A percentile compares a stretch with the other conserved stretches of the same genome.
These are phyloP conservation scores for Asclepias syriaca DNA, from an alignment of 257 asterid species.

Conservation along the genomic window DNA sequence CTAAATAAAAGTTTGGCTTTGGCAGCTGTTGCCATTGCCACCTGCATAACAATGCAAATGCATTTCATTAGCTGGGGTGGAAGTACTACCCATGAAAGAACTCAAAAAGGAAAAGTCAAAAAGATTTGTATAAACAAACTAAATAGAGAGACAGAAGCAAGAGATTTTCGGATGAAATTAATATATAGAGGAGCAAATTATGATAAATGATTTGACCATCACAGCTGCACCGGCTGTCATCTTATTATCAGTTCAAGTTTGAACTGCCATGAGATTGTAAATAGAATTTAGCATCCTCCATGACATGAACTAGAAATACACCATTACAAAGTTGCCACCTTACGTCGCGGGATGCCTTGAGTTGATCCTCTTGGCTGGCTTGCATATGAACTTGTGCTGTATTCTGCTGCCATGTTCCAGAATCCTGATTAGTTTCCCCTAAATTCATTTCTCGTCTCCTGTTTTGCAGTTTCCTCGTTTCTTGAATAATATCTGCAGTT, in stretches of 20 bases:
- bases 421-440: conserved; percentile 29
- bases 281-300: conserved; percentile 1
- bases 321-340: conserved; percentile 51
- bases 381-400: conserved; percentile 25
- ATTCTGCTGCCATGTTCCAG: conserved; percentile 22
- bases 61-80: conserved; percentile 22
- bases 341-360: conserved; percentile 98
- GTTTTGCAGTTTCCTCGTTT: conserved; percentile 56
- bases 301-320: conserved; percentile 11
- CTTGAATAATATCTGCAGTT: conserved; percentile 55
- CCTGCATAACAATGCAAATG: conserved; percentile 40
- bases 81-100: neutral
- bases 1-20: conserved; percentile 84
- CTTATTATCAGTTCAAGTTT: neutral
- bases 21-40: conserved; percentile 97
- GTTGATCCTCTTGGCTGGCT: conserved; percentile 67
- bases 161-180: neutral
- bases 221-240: neutral
- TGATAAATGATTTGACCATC: neutral
- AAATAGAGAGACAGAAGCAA: too few species aligned
- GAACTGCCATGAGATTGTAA: neutral
- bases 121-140: neutral
- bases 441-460: conserved; percentile 38
- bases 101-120: neutral
- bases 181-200: neutral